Conservation (phyloP, 441 rosid genomes). For the Kokia cookei region DNA sequence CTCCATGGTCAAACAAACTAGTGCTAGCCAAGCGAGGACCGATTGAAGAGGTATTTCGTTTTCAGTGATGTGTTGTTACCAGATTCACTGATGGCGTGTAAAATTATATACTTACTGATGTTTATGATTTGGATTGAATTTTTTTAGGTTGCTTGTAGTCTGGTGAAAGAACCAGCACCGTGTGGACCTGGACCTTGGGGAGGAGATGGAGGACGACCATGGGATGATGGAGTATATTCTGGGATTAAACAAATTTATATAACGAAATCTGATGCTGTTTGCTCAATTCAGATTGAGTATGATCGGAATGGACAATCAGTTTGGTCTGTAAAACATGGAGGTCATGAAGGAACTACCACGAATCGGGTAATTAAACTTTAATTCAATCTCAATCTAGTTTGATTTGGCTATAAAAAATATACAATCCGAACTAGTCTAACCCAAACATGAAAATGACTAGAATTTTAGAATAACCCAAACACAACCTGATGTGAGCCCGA, state of each 20-base stretch:
- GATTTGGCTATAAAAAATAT: too few relatives aligned
- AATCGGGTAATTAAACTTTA: constrained; percentile 45
- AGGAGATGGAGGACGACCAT: constrained; percentile 69
- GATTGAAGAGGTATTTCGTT: constrained; percentile 45
- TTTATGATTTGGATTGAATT: neutral
- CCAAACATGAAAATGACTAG: too few relatives aligned
- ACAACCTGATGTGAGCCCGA: too few relatives aligned
- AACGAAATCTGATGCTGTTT: constrained; percentile 51
- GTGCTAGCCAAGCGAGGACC: constrained; percentile 48
- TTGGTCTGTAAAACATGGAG: constrained; percentile 84
- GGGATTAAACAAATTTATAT: constrained; percentile 75
- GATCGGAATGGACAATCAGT: constrained; percentile 88
- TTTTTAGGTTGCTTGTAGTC: constrained; percentile 51
- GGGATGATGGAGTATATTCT: constrained; percentile 93
- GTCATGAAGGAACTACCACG: constrained; percentile 55
- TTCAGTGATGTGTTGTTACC: too few relatives aligned
- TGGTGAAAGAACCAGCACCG: constrained; percentile 66
- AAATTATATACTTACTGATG: too few relatives aligned
- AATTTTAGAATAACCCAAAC: too few relatives aligned
- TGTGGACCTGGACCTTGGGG: constrained; percentile 95
- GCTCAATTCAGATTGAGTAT: constrained; percentile 81
- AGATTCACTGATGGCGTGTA: too few relatives aligned
- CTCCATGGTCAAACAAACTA: constrained; percentile 76
- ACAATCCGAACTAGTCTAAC: too few relatives aligned
- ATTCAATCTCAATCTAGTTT: neutral